Evolutionary conservation across 345 rosid genomes (phyloP), one percentile per base, ranked within the genome.

Genomic region (Populus deltoides): DNA sequence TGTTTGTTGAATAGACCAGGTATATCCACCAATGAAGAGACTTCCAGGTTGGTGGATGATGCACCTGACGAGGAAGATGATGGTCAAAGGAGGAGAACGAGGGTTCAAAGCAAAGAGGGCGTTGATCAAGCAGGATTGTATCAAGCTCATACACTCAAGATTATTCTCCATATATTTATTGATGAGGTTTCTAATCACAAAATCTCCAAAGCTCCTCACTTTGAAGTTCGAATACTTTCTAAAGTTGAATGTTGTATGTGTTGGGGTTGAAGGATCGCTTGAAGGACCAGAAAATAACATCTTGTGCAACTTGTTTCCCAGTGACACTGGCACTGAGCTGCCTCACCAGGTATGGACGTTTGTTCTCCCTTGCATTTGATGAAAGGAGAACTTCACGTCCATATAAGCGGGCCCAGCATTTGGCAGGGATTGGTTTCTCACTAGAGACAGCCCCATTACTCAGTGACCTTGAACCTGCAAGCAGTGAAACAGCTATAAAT

Each of bases 341-440:
- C 99, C 98, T 81, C 97, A 83, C 82, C 95, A 90, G 93, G 98
- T 93, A 85, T 80, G 72, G 35, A 41, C 72, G 47, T 61, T 71
- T 71, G 51, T 36, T 70, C 8, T 73, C 71, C 70, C 86, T 78
- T 53, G 82, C 75, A 66, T 92, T 93, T 77, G 93, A 89, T 83
- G 87, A 81, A 69, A 88, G 80, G 79, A 89, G 90, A 84, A 84
- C 81, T 73, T 91, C 89, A 55, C 97, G 92, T 74, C 97, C 98
- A 57, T 96, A 89, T 79, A 93, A 91, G 83, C 92, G 98, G 99
- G 97, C 93, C 38, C 98, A 92, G 75, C 94, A 89, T 86, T 87
- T 96, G 86, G 98, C 98, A 0, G 99, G 98, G 82, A 92, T 96
- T 68, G 97, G 89, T 86, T 87, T 93, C 86, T 88, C 93, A 77